Evolutionary conservation across 345 rosid species (phyloP).

Genomic region (Dovyalis caffra): DNA sequence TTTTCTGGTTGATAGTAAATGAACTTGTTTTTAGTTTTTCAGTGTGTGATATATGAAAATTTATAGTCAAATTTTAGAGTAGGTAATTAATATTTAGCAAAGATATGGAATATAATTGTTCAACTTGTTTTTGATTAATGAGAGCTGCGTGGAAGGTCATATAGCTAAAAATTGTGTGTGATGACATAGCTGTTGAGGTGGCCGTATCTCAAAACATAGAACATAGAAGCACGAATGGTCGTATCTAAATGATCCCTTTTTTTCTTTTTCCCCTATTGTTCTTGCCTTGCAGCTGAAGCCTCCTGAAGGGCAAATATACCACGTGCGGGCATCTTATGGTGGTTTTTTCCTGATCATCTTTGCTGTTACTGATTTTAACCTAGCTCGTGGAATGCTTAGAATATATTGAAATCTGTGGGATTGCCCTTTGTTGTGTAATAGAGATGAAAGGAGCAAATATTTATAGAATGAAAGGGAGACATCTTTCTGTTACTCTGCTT

Average conservation of each 20-base stretch:
- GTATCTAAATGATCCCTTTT: not conserved
- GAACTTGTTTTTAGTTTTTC: not conserved
- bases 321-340: not conserved
- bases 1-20: not conserved
- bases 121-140: not conserved
- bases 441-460: conserved; percentile 49
- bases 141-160: not conserved
- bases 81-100: not conserved
- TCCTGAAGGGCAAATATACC: not conserved
- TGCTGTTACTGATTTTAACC: not conserved
- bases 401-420: not conserved
- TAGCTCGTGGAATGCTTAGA: not conserved
- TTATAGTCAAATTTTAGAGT: not conserved
- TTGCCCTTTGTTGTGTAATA: not conserved
- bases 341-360: not conserved
- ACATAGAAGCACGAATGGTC: not conserved
- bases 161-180: not conserved
- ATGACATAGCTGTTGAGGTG: not conserved
- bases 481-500: conserved; percentile 34
- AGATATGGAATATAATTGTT: not conserved
- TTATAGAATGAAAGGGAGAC: conserved; percentile 35
- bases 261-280: not conserved
- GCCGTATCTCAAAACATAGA: not conserved
- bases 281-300: not conserved
- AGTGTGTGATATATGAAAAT: not conserved